phyloP scores from a whole-genome alignment of 2,329 filamentous ascomycete species.

The Botrytis porri region DNA sequence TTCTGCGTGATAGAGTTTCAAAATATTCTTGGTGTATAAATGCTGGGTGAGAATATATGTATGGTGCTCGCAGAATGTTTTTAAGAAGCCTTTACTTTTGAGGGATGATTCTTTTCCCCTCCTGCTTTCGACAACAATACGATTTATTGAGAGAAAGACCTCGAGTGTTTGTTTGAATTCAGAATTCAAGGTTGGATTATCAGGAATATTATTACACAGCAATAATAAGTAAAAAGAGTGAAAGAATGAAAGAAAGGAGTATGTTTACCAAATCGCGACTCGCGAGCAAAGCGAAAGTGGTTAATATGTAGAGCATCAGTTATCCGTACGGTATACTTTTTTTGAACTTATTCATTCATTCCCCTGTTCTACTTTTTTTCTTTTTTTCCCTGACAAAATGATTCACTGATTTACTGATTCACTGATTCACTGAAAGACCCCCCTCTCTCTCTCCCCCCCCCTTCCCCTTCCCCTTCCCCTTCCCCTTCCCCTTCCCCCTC shows the following conservation, averaged over 20 bases:
- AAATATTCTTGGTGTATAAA: neutral
- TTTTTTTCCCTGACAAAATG: neutral
- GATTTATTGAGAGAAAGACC: neutral
- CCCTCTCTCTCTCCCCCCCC: too few species aligned
- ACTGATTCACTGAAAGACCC: conserved; percentile 4
- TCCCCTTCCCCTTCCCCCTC: neutral
- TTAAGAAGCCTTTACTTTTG: neutral
- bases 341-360: neutral
- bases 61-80: neutral
- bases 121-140: neutral
- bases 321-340: neutral
- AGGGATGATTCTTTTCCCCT: neutral
- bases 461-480: neutral
- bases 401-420: too few species aligned
- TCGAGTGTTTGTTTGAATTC: too few species aligned
- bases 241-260: neutral
- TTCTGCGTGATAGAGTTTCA: neutral
- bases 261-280: neutral
- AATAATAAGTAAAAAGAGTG: neutral
- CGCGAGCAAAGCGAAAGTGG: neutral
- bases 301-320: neutral
- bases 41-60: neutral
- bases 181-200: too few species aligned
- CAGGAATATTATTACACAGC: neutral
- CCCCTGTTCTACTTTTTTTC: neutral